Percentiles rank a stretch among this genome's conserved stretches.
Conservation (phyloP, 129 eudicot genomes). For the Heracleum sosnowskyi region DNA sequence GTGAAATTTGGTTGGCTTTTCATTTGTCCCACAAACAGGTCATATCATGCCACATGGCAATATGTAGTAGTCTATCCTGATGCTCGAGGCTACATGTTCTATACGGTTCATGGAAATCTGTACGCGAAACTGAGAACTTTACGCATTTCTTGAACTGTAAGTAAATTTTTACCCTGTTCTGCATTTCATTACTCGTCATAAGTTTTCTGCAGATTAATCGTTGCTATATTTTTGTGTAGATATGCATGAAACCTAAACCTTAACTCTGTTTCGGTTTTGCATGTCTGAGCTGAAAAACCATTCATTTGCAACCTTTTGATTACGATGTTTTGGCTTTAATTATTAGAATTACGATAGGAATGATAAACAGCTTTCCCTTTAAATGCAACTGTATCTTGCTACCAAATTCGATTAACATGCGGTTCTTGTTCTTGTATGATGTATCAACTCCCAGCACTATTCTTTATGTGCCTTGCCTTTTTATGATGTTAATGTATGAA, state of each 20-base stretch:
- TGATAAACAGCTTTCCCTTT: not conserved
- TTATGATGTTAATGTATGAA: not conserved
- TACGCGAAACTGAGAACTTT: not conserved
- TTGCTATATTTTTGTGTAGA: not conserved
- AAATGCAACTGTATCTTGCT: not conserved
- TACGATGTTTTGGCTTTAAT: not conserved
- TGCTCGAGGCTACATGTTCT: conserved; percentile 4
- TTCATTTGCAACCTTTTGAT: not conserved
- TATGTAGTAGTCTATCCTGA: not conserved
- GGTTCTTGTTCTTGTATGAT: not conserved
- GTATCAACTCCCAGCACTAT: not conserved
- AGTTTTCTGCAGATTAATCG: not conserved
- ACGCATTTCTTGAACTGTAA: not conserved
- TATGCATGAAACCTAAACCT: not conserved
- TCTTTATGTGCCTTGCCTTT: conserved; percentile 7
- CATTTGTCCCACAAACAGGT: conserved; percentile 19
- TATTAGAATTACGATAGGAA: not conserved
- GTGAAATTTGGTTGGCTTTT: conserved; percentile 12
- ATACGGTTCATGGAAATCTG: not conserved
- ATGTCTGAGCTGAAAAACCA: conserved; percentile 2
- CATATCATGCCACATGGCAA: conserved; percentile 8
- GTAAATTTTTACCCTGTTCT: conserved; percentile 1
- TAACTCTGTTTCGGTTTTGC: not conserved
- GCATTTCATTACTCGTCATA: not conserved
- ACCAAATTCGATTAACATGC: not conserved